A percentile compares a stretch with the other conserved stretches of the same genome.
Evolutionary conservation across 176 grass and related monocot genomes (phyloP).

Genomic region (Ampelocalamus luodianensis): DNA sequence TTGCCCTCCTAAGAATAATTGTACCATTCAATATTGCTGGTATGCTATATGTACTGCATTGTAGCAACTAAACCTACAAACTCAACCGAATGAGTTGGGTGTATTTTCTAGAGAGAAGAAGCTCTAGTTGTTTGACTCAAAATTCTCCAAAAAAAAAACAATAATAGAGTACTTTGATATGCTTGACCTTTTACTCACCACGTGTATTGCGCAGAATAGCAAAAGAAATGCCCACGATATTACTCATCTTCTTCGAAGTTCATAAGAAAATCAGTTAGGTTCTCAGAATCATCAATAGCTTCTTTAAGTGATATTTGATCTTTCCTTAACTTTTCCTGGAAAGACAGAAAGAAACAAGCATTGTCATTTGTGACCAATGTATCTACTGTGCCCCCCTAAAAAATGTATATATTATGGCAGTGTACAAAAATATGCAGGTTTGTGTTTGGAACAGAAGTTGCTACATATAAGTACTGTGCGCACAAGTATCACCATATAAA

Average conservation of each 20-base stretch:
- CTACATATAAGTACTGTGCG: too few relatives aligned
- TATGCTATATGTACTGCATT: conserved; percentile 29
- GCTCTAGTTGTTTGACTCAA: neutral
- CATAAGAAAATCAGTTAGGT: conserved; percentile 86
- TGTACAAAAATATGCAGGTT: neutral
- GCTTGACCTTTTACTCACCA: conserved; percentile 37
- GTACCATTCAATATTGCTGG: conserved; percentile 25
- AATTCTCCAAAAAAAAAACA: neutral
- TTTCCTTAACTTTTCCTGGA: conserved; percentile 78
- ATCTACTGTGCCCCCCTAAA: neutral
- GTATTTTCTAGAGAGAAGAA: conserved; percentile 30
- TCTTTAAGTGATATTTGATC: conserved; percentile 70
- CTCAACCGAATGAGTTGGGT: neutral
- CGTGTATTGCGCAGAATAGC: conserved; percentile 22
- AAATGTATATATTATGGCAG: neutral
- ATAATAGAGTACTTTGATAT: conserved; percentile 11
- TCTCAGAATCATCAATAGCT: conserved; percentile 80
- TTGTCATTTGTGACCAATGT: conserved; percentile 5
- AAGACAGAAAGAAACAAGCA: conserved; percentile 26
- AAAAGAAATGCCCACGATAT: conserved; percentile 24
- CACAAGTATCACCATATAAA: conserved; percentile 38
- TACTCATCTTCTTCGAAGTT: conserved; percentile 79
- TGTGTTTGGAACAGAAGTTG: conserved; percentile 18
- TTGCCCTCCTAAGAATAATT: conserved; percentile 26
- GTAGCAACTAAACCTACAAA: conserved; percentile 20